Conservation (phyloP, 116 monocot species). For the Papilionanthe hybrid region DNA sequence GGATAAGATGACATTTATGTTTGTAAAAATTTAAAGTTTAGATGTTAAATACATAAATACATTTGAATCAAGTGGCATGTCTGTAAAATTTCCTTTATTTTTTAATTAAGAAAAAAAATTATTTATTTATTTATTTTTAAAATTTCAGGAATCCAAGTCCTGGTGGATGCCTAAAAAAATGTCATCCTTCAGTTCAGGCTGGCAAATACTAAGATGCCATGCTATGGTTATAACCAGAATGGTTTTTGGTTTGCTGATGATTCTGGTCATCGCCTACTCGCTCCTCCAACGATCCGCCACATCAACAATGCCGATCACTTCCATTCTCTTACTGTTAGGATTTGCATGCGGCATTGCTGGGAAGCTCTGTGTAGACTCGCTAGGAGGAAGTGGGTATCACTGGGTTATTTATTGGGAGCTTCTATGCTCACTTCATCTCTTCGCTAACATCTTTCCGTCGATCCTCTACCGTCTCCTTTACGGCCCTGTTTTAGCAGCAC, state of each 20-base stretch:
- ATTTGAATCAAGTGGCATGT: too few species aligned
- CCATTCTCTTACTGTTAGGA: slow-evolving; percentile 64
- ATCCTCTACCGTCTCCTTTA: slow-evolving; percentile 42
- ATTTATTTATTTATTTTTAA: too few species aligned
- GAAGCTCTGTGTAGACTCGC: slow-evolving; percentile 70
- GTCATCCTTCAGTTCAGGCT: slow-evolving; percentile 61
- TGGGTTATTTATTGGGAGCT: slow-evolving; percentile 88
- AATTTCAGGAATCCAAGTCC: slow-evolving; percentile 50
- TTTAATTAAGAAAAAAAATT: too few species aligned
- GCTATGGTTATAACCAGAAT: slow-evolving; percentile 47
- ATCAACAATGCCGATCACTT: slow-evolving; percentile 78
- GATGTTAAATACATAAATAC: too few species aligned
- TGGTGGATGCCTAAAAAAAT: slow-evolving; percentile 89
- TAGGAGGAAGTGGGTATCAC: slow-evolving; percentile 70
- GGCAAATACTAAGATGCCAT: slow-evolving; percentile 63
- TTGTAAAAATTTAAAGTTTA: too few species aligned
- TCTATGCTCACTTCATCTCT: slow-evolving; percentile 74
- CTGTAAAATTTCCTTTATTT: too few species aligned
- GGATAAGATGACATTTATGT: too few species aligned
- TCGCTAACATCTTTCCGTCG: slow-evolving; percentile 55
- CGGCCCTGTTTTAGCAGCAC: slow-evolving; percentile 40
- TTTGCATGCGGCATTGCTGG: slow-evolving; percentile 64
- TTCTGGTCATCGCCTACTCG: slow-evolving; percentile 58
- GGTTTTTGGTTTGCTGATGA: slow-evolving; percentile 70
- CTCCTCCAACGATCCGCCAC: slow-evolving; percentile 52